Base-by-base conservation (phyloP, 345 rosid species). In the Eucalyptus erythrocorys region DNA sequence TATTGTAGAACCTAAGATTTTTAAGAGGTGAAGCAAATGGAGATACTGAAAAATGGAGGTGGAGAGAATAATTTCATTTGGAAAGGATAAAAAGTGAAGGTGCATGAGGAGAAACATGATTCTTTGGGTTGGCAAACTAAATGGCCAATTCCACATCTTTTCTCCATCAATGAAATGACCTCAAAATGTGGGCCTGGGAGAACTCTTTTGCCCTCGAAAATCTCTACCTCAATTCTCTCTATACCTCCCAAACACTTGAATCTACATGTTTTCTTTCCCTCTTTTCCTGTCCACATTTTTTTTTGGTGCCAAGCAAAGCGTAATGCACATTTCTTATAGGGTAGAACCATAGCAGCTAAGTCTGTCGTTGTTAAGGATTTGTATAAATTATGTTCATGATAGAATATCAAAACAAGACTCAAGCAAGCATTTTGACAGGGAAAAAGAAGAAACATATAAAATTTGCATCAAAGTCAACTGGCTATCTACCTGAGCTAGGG, bases 401-500 rank as follows among this genome's bases (percentile, higher is more conserved):
- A 76, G 30, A 76, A 40, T 40, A 76, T 76, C 84, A 76, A 76
- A 76, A 76, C 47, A 76, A 11, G 84, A 40, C 47, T 40, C 27
- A 10, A 76, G 84, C 84, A 76, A 87, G 87, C 57, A 57, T 71
- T 53, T 68, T 19, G 66, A 55, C 37, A 0, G 43, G 80, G 22
- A 10, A 59, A 76, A 88, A 85, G 34, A 80, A 45, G 19, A 66
- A 87, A 34, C 15, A n/a, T 26, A 21, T 42, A 89, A 89, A 86
- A 88, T 48, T 79, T n/a, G 49, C 88, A 87, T 48, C 34, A 26
- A 66, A 85, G 47, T 45, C 87, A 88, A 87, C 42, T 81, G 82
- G 61, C 81, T 88, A 86, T 92, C 87, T 50, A 97, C 99, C 99
- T 95, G 98, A 90, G 91, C 94, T 90, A 97, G 91, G 80, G 96